A percentile compares a stretch with the other conserved stretches of the same genome.
Evolutionary conservation across 2,329 filamentous ascomycete species (phyloP).

Genomic region (Coniochaeta ligniaria): DNA sequence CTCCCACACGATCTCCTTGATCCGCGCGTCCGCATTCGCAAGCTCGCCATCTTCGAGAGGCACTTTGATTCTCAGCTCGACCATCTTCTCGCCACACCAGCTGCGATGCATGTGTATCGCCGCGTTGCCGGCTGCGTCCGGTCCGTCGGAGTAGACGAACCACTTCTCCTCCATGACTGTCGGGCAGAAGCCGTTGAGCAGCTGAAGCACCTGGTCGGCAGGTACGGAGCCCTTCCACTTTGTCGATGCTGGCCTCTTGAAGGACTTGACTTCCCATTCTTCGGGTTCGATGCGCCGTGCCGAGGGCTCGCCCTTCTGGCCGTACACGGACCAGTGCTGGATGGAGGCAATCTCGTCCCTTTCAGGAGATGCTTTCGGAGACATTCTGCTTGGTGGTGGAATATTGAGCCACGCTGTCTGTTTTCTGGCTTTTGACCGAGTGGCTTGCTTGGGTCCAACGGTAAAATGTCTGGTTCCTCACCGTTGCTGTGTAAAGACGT

Average conservation of each 20-base stretch:
- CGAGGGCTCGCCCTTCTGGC: not conserved
- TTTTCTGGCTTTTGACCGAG: not conserved
- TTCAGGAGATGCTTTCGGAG: not conserved
- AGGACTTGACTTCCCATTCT: not conserved
- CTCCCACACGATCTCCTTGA: conserved; percentile 2
- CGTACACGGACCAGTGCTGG: not conserved
- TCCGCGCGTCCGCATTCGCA: not conserved
- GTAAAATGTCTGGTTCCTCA: not conserved
- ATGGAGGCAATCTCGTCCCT: not conserved
- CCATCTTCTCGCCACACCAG: conserved; percentile 1
- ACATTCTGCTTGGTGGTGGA: not conserved
- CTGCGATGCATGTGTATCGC: conserved; percentile 2
- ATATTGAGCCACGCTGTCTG: not conserved
- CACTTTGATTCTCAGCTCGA: not conserved
- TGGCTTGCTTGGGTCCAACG: not conserved
- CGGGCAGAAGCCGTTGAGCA: conserved; percentile 3
- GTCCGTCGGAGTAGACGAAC: conserved; percentile 3
- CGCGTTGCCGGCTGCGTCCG: not conserved
- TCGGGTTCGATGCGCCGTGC: not conserved
- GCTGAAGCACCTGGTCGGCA: not conserved
- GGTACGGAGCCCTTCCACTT: conserved; percentile 1
- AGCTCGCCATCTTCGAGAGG: not conserved
- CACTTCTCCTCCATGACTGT: conserved; percentile 2
- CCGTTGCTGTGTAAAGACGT: not conserved
- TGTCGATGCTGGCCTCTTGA: not conserved